Conservation (phyloP, 1,284 basidiomycete genomes). For the Naganishia sp. region DNA sequence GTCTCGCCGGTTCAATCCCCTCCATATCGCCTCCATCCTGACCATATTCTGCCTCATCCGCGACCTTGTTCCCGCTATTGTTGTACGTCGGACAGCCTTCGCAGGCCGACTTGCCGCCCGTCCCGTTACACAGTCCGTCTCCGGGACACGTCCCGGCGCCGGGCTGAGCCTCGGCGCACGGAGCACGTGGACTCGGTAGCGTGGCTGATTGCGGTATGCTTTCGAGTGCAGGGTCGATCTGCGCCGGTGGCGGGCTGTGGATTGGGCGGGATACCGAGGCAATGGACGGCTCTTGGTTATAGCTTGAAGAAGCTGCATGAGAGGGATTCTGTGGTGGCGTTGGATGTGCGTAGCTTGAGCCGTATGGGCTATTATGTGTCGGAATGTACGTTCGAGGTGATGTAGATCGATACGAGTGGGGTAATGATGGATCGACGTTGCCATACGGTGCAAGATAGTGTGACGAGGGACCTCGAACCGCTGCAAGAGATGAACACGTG, state of each 20-base stretch:
- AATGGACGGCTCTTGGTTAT: not conserved
- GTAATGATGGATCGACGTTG: not conserved
- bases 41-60: constrained; percentile 7
- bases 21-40: constrained; percentile 38
- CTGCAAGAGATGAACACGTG: not conserved
- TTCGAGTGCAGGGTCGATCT: constrained; percentile 1
- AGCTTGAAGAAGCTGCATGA: not conserved
- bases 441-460: constrained; percentile 18
- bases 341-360: not conserved
- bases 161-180: constrained; percentile 8
- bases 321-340: not conserved
- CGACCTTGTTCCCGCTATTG: constrained; percentile 59
- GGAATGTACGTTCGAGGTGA: constrained; percentile 18
- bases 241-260: not conserved
- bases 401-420: constrained; percentile 16
- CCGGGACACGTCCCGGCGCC: constrained; percentile 79
- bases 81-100: constrained; percentile 92
- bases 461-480: constrained; percentile 2
- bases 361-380: constrained; percentile 5
- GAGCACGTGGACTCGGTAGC: not conserved
- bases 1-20: constrained; percentile 46
- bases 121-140: constrained; percentile 91
- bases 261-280: not conserved
- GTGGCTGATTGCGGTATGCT: constrained; percentile 3
- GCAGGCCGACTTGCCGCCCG: constrained; percentile 85